Evolutionary conservation across 208 protist species (phyloP).

Genomic region (Leishmania lainsoni): DNA sequence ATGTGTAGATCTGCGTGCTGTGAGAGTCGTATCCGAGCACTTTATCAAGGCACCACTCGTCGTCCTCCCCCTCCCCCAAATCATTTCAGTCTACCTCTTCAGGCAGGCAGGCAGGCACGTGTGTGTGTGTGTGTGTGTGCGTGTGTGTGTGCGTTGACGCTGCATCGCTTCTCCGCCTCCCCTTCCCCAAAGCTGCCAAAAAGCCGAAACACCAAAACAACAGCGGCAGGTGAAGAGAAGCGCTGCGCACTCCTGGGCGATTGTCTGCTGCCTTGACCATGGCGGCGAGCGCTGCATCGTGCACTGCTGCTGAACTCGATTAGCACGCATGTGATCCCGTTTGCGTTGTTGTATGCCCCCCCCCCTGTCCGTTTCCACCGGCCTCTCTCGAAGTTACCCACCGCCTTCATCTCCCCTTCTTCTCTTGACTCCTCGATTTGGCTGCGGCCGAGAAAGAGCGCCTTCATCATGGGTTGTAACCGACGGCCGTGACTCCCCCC

Average conservation of each 20-base stretch:
- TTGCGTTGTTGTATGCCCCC: neutral
- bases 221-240: neutral
- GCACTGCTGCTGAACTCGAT: neutral
- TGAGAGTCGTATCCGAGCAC: neutral
- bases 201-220: no score
- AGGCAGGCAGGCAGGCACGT: neutral
- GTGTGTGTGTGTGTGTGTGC: neutral
- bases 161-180: no score
- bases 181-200: neutral
- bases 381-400: neutral
- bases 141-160: neutral
- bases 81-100: neutral
- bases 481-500: neutral
- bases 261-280: neutral
- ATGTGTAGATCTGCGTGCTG: neutral
- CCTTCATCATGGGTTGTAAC: neutral
- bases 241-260: neutral
- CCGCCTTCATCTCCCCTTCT: neutral
- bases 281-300: neutral
- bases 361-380: neutral
- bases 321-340: neutral
- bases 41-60: neutral
- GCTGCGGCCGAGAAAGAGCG: neutral
- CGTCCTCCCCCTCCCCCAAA: neutral
- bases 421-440: neutral